Evolutionary conservation across 1,284 basidiomycete genomes (phyloP), one percentile per base, ranked within the genome.

Genomic region (Laetiporus sulphureus): DNA sequence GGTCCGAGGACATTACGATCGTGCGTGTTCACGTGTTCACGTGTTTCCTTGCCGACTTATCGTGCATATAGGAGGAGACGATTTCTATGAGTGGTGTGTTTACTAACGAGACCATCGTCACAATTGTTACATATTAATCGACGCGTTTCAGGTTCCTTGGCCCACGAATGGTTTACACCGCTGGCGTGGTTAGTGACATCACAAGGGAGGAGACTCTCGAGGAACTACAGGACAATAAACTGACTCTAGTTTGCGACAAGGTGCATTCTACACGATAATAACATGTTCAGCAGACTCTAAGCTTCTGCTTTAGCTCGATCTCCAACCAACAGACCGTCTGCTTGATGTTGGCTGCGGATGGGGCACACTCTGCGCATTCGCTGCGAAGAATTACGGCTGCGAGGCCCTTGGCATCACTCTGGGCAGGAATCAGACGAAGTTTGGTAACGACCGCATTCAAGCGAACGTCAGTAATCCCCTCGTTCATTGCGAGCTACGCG

Each of bases 141-240:
- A 30, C 5, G 27, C 30, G 22, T 25, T 7, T 16, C 49, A 83
- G 82, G 86, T 96, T 95, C 79, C 76, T 96, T 40, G 92, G 92
- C 8, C 89, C 91, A 3, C 87, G 92, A 50, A 96, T 96, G 92
- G 82, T 99, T 59, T 99, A 99, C 68, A 99, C 95, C 5, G 91
- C 88, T 13, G 95, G 95, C 51, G 75, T 99, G 46, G 79, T 98
- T 49, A 71, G 73, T 22, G 83, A 90, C 62, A 68, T 88, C 41
- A 77, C 79, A 53, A 67, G 72, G 32, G 73, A 85, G 54, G 90
- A 98, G 66, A 84, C 91, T 12, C 79, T 99, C 42, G 96, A 99
- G 63, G 78, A 95, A 58, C 79, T 99, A 29, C 96, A 99, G 72
- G 95, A 99, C 68, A 99, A 99, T 78, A 99, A 99, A 66, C 81